Conservation (phyloP, 805 yeast species). For the Zygotorulaspora danielsina region DNA sequence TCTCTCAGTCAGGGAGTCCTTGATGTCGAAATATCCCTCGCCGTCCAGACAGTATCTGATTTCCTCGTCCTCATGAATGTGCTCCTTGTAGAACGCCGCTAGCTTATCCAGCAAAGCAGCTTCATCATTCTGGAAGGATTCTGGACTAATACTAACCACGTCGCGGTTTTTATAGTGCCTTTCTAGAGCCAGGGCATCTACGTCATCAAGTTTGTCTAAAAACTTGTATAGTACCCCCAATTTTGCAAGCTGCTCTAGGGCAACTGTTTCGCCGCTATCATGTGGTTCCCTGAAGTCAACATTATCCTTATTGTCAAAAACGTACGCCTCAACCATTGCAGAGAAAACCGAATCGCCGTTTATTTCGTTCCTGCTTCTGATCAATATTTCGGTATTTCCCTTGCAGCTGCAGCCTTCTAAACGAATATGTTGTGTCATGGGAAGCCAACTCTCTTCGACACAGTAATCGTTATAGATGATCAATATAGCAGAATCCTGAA, state of each 20-base stretch:
- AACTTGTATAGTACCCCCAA: conserved; percentile 68
- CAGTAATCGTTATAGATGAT: no score
- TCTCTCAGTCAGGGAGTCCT: conserved; percentile 47
- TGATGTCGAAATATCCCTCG: conserved; percentile 85
- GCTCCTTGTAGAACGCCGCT: conserved; percentile 71
- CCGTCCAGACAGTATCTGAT: conserved; percentile 88
- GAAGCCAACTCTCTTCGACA: no score
- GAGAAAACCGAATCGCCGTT: not conserved
- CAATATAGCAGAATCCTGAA: no score
- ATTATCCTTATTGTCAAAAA: conserved; percentile 57
- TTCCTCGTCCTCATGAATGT: conserved; percentile 95
- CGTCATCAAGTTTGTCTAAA: conserved; percentile 46
- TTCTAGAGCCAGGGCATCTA: conserved; percentile 61
- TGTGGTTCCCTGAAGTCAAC: conserved; percentile 66
- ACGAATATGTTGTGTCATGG: not conserved
- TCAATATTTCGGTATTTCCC: no score
- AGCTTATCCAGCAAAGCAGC: conserved; percentile 59
- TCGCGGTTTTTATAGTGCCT: conserved; percentile 81
- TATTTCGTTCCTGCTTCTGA: no score
- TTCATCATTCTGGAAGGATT: conserved; percentile 59
- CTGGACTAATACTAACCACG: conserved; percentile 54
- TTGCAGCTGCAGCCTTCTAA: not conserved
- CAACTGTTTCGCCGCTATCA: conserved; percentile 59
- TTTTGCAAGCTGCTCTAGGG: conserved; percentile 44
- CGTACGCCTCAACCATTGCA: conserved; percentile 48